Conservation (phyloP, 129 eudicot species). For the Helichrysum umbraculigerum region DNA sequence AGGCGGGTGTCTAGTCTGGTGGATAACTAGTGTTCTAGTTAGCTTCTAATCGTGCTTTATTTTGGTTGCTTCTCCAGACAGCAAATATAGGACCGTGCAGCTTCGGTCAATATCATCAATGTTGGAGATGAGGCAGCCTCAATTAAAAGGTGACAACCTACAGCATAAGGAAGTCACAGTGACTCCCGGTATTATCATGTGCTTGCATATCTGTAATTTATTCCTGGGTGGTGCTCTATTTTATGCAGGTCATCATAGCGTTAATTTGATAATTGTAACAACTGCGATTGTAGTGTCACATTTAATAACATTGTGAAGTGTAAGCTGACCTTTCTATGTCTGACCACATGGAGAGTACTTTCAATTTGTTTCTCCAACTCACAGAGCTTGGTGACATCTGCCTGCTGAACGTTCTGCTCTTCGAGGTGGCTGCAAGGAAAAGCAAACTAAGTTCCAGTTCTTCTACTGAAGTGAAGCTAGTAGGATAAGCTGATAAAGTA, state of each 20-base stretch:
- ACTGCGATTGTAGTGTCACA: neutral
- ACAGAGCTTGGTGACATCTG: conserved; percentile 24
- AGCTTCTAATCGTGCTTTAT: neutral
- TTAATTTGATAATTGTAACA: neutral
- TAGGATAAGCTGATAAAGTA: neutral
- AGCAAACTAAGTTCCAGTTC: neutral
- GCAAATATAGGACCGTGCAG: neutral
- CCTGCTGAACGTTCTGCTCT: conserved; percentile 24
- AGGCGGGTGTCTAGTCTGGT: neutral
- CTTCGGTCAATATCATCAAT: no score
- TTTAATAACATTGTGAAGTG: neutral
- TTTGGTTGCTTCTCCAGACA: neutral
- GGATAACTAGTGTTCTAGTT: neutral
- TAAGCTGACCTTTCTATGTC: conserved; percentile 25
- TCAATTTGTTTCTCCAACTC: conserved; percentile 27
- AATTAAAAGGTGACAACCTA: no score
- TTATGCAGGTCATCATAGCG: neutral
- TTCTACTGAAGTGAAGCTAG: neutral
- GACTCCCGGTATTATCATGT: no score
- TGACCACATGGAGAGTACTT: conserved; percentile 18
- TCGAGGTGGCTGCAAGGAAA: conserved; percentile 27
- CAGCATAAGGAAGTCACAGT: no score
- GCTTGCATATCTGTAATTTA: neutral
- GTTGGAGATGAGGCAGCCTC: no score
- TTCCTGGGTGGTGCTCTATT: no score